These are phyloP conservation scores for Eucalyptus sp. DNA, from an alignment of 345 rosid genomes.

Conservation along the genomic window DNA sequence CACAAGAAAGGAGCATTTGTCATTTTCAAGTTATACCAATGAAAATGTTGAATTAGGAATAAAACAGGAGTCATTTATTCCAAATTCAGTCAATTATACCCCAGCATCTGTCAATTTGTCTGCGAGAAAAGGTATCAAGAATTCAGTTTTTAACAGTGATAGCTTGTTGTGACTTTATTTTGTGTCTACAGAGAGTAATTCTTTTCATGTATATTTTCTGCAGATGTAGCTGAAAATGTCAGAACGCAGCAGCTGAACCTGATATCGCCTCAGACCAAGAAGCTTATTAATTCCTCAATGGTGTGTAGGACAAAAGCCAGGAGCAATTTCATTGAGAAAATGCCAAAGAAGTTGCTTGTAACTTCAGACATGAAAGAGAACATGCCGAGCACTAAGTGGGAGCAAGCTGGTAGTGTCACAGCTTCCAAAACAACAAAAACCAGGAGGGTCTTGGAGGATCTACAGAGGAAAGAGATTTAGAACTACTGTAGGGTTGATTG, in stretches of 20 bases:
- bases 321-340: not conserved
- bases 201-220: not conserved
- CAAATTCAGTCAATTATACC: not conserved
- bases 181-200: not conserved
- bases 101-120: not conserved
- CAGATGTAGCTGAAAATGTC: not conserved
- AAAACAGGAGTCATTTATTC: not conserved
- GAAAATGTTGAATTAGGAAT: not conserved
- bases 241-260: not conserved
- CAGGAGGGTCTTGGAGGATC: constrained; percentile 13
- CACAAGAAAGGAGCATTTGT: not conserved
- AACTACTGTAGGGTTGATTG: not conserved
- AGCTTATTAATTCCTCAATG: not conserved
- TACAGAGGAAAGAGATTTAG: not conserved
- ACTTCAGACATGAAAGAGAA: constrained; percentile 17
- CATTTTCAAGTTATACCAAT: not conserved
- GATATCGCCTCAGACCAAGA: not conserved
- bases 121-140: not conserved
- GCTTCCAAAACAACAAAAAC: not conserved
- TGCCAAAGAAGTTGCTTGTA: not conserved
- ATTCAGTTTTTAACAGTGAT: not conserved
- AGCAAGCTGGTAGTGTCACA: not conserved
- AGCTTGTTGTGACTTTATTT: not conserved
- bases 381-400: not conserved
- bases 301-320: not conserved